Percentiles rank a stretch among this genome's conserved stretches.
Evolutionary conservation across 208 protist genomes (phyloP).

Genomic region (Wallacemonas rigidus): DNA sequence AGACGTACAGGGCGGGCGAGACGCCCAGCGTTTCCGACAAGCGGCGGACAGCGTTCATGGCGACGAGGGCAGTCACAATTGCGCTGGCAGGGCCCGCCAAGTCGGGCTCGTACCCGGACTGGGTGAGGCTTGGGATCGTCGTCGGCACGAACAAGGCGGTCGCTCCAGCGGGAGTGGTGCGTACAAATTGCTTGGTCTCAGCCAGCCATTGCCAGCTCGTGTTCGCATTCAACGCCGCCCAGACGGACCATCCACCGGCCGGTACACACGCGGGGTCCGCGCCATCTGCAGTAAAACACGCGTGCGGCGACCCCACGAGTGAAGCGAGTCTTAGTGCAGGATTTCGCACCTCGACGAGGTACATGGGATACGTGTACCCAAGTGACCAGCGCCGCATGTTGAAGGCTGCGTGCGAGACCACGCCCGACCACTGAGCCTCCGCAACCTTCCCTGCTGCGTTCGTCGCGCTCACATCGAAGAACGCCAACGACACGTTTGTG

Average conservation of each 20-base stretch:
- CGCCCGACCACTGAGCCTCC: slow-evolving; percentile 9
- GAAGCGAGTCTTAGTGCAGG: slow-evolving; percentile 11
- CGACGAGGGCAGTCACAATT: slow-evolving; percentile 28
- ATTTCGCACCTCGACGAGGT: slow-evolving; percentile 27
- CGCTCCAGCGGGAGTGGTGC: slow-evolving; percentile 24
- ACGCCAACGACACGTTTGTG: background rate
- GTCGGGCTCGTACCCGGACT: slow-evolving; percentile 15
- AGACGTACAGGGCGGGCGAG: slow-evolving; percentile 24
- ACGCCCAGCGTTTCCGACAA: background rate
- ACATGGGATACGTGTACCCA: slow-evolving; percentile 22
- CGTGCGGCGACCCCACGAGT: background rate
- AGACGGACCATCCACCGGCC: slow-evolving; percentile 32
- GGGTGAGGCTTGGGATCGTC: slow-evolving; percentile 14
- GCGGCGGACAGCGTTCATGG: slow-evolving; percentile 25
- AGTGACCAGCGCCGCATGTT: slow-evolving; percentile 26
- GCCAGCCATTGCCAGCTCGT: slow-evolving; percentile 29
- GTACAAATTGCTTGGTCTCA: slow-evolving; percentile 13
- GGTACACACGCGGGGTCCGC: slow-evolving; percentile 20
- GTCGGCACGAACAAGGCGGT: slow-evolving; percentile 29
- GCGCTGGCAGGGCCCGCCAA: slow-evolving; percentile 29
- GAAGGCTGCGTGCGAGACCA: slow-evolving; percentile 23
- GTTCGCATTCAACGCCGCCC: slow-evolving; percentile 22
- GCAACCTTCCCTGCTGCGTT: background rate
- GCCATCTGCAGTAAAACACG: background rate
- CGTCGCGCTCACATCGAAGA: background rate